Evolutionary conservation across 441 rosid genomes (phyloP).

Genomic region (Populus hybrid): DNA sequence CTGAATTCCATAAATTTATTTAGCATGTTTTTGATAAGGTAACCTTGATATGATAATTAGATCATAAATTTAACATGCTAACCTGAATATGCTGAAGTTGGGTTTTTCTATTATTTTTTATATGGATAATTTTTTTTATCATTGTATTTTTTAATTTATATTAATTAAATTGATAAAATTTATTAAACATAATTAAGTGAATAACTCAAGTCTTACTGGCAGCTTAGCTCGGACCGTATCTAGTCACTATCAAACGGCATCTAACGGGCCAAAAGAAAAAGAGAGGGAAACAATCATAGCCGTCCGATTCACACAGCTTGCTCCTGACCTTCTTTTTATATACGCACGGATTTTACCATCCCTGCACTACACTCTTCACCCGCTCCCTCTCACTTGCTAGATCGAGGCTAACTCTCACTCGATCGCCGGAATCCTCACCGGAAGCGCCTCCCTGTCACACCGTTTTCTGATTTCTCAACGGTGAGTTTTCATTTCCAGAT

Average conservation of each 20-base stretch:
- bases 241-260: constrained; percentile 35
- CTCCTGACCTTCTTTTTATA: constrained; percentile 4
- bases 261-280: constrained; percentile 13
- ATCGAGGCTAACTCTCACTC: not conserved
- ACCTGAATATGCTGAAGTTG: no score
- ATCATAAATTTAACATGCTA: no score
- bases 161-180: no score
- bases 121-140: no score
- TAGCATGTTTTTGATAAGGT: no score
- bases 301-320: constrained; percentile 37
- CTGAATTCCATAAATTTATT: no score
- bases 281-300: constrained; percentile 24
- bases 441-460: not conserved
- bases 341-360: not conserved
- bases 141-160: no score
- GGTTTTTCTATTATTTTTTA: no score
- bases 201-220: no score
- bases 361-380: not conserved
- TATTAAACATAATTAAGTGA: not conserved
- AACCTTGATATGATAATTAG: no score
- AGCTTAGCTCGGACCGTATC: not conserved
- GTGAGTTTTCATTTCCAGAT: not conserved
- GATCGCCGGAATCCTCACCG: not conserved
- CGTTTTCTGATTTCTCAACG: not conserved
- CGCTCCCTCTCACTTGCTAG: not conserved